A percentile compares a stretch with the other conserved stretches of the same genome.
Conservation (phyloP, 306 rosid species). For the Trifolium pratense region DNA sequence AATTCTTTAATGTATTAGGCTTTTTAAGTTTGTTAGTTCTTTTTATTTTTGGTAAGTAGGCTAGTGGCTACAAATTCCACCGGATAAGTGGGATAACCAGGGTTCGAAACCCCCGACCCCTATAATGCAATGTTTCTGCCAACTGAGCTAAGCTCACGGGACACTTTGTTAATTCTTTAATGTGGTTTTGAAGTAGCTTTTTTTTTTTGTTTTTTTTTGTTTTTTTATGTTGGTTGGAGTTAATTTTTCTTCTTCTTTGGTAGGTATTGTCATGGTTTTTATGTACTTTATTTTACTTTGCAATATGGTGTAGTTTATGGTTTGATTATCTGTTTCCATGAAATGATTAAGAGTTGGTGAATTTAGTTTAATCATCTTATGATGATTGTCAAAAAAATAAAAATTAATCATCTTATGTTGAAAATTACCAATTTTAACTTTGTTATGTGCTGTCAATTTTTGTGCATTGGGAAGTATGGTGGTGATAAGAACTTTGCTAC, state of each 20-base stretch:
- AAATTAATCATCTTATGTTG: constrained; percentile 14
- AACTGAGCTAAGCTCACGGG: too few species aligned
- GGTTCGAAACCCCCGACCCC: too few species aligned
- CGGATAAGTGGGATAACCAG: too few species aligned
- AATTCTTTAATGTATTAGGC: not conserved
- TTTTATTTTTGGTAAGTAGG: too few species aligned
- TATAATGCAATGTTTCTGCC: too few species aligned
- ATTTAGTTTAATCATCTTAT: constrained; percentile 22
- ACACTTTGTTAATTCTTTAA: not conserved
- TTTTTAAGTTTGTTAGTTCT: not conserved
- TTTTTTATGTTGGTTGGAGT: constrained; percentile 18
- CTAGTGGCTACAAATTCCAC: too few species aligned
- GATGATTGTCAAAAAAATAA: too few species aligned
- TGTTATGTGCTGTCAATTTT: constrained; percentile 25
- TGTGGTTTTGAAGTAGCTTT: not conserved
- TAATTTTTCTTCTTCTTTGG: constrained; percentile 9
- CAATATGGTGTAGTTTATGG: constrained; percentile 35
- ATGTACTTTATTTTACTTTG: not conserved
- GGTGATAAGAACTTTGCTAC: not conserved
- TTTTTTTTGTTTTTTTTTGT: too few species aligned
- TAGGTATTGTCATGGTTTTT: not conserved
- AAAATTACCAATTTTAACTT: constrained; percentile 18
- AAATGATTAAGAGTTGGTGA: constrained; percentile 27
- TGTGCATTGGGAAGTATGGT: constrained; percentile 41
- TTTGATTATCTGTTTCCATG: constrained; percentile 24